These are phyloP conservation scores for Chytridiales sp. DNA, from an alignment of 371 early-diverging fungal genomes.

Conservation along the genomic window DNA sequence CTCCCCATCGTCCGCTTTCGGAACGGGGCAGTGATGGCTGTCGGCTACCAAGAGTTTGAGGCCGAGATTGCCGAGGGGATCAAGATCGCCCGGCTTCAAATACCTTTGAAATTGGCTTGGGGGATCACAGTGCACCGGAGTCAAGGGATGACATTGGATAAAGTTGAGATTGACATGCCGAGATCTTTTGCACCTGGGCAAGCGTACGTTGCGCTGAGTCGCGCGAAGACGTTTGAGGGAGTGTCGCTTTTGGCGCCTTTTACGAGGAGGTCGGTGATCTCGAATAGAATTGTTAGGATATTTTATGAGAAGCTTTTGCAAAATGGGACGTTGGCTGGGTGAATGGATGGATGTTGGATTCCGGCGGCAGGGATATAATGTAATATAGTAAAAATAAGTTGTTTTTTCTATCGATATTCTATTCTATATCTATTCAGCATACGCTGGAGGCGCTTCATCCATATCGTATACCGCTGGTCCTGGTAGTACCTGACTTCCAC, in stretches of 20 bases:
- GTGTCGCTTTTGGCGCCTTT: slow-evolving; percentile 20
- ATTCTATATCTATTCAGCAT: no score
- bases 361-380: no score
- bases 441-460: no score
- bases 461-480: no score
- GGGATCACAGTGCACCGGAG: slow-evolving; percentile 80
- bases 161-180: slow-evolving; percentile 73
- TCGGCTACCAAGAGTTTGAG: slow-evolving; percentile 32
- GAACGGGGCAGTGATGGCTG: slow-evolving; percentile 9
- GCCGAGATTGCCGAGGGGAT: slow-evolving; percentile 13
- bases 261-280: slow-evolving; percentile 1
- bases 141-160: slow-evolving; percentile 89
- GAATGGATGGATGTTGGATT: no score
- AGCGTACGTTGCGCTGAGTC: slow-evolving; percentile 85
- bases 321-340: no score
- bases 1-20: slow-evolving; percentile 42
- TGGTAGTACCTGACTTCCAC: no score
- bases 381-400: no score
- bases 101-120: slow-evolving; percentile 71
- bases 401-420: no score
- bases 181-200: slow-evolving; percentile 81
- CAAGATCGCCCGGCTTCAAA: slow-evolving; percentile 41
- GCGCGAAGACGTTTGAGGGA: slow-evolving; percentile 59
- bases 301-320: slow-evolving; percentile 23
- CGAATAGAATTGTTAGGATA: slow-evolving; percentile 11